Conservation (phyloP, 441 rosid genomes). For the Gossypium lobatum region DNA sequence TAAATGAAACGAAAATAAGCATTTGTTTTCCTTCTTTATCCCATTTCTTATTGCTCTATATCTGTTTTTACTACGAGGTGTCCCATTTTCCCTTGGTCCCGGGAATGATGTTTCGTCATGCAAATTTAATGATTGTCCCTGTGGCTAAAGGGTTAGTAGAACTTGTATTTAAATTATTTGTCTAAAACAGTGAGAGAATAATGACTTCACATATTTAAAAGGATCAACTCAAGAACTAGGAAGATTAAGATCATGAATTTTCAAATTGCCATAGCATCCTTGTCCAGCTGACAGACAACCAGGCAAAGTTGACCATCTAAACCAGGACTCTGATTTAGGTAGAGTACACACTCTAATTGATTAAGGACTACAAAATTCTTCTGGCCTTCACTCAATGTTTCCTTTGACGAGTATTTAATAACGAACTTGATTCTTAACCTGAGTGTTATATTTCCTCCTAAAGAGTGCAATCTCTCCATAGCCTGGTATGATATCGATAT, state of each 20-base stretch:
- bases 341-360: neutral
- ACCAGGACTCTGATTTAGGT: neutral
- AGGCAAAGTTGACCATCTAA: neutral
- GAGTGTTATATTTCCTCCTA: neutral
- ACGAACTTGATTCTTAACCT: neutral
- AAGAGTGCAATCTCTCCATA: neutral
- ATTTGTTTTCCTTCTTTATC: neutral
- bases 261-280: neutral
- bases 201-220: neutral
- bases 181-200: neutral
- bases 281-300: neutral
- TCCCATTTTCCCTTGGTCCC: neutral
- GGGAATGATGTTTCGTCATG: neutral
- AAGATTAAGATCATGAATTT: neutral
- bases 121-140: neutral
- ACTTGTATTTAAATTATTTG: neutral
- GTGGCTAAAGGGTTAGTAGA: neutral
- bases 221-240: neutral
- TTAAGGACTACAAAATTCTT: neutral
- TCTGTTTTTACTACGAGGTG: neutral
- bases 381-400: neutral
- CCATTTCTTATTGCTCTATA: neutral
- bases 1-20: constrained; percentile 14
- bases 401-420: neutral
- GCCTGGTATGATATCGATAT: neutral